phyloP scores from a whole-genome alignment of 1,139 yeast genomes.

The Blastobotrys indianensis region DNA sequence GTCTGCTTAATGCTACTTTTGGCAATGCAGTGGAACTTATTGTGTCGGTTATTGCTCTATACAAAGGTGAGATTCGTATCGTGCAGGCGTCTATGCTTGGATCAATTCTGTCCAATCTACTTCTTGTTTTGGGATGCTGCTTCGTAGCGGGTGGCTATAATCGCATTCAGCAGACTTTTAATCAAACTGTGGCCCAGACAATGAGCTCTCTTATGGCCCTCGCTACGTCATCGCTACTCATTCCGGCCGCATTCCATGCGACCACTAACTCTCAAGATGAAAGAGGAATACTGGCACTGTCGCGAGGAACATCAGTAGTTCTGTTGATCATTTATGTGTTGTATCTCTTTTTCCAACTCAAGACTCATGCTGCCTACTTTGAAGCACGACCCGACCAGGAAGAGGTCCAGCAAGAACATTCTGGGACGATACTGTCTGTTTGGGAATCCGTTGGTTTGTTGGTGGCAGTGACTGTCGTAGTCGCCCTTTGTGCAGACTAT shows the following conservation, averaged over 20 bases:
- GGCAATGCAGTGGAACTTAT: slow-evolving; percentile 94
- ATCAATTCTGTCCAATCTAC: slow-evolving; percentile 76
- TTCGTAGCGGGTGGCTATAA: slow-evolving; percentile 90
- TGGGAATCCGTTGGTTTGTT: slow-evolving; percentile 34
- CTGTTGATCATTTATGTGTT: slow-evolving; percentile 71
- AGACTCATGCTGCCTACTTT: slow-evolving; percentile 68
- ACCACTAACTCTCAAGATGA: slow-evolving; percentile 38
- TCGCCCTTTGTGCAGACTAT: slow-evolving; percentile 88
- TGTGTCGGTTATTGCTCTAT: slow-evolving; percentile 84
- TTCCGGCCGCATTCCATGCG: slow-evolving; percentile 96
- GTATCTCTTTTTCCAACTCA: slow-evolving; percentile 79
- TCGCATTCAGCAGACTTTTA: slow-evolving; percentile 79
- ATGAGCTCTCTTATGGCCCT: slow-evolving; percentile 92
- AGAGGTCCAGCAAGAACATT: slow-evolving; percentile 28
- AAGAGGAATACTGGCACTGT: slow-evolving; percentile 60
- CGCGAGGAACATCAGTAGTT: slow-evolving; percentile 82
- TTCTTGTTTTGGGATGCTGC: slow-evolving; percentile 92
- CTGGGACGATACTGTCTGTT: slow-evolving; percentile 24
- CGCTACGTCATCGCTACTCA: slow-evolving; percentile 77
- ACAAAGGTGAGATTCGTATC: slow-evolving; percentile 79
- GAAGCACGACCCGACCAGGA: slow-evolving; percentile 39
- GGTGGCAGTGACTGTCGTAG: slow-evolving; percentile 64
- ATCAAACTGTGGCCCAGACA: slow-evolving; percentile 95
- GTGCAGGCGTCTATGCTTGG: slow-evolving; percentile 97
- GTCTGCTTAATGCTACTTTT: slow-evolving; percentile 88